Base-by-base conservation (phyloP, 768 basidiomycete species). In the Cantharellus cinnabarinus region DNA sequence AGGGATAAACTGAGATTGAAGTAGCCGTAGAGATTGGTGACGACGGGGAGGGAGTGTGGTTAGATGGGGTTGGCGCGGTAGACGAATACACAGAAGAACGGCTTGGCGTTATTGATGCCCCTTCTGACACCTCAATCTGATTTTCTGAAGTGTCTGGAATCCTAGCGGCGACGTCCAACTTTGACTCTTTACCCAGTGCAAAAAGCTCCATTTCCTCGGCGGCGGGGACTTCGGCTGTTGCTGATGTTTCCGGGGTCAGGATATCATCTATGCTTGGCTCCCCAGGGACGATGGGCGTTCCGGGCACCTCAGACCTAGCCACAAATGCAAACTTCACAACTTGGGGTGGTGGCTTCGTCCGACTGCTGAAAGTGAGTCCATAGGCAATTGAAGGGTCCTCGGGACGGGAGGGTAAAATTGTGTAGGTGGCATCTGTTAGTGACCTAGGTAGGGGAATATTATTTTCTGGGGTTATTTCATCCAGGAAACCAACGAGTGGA, bases 21-120 rank as follows among this genome's bases (percentile, higher is more conserved):
- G 82, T 83, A 53, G 72, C 75, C 2, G 78, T 77, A 10, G 81
- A 80, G 3, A 73, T 68, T 1, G 82, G 83, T 0, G 82, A 83
- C 0, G 73, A 72, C 1, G 72, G 74, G 2, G 72, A 65, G 3
- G 74, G 72, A 37, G 76, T 76, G 60, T 73, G 70, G 39, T 77
- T 76, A 10, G 75, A 70, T 2, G 77, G 52, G 35, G 52, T 54
- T 7, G 52, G 52, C 7, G 52, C 52, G 38, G 52, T 10, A 54
- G 52, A 54, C 35, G 44, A 48, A 29, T 54, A 37, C 10, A 54
- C 10, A 37, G 52, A 54, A 7, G 52, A 54, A 10, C 7, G 10
- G 35, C 10, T 10, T 10, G 52, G 52, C 35, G 52, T 54, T 7
- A 54, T 7, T 7, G 52, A 37, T 7, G 52, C 52, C 52, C 14